Conservation (phyloP, 306 rosid genomes). For the Oxytropis ochrocephala region DNA sequence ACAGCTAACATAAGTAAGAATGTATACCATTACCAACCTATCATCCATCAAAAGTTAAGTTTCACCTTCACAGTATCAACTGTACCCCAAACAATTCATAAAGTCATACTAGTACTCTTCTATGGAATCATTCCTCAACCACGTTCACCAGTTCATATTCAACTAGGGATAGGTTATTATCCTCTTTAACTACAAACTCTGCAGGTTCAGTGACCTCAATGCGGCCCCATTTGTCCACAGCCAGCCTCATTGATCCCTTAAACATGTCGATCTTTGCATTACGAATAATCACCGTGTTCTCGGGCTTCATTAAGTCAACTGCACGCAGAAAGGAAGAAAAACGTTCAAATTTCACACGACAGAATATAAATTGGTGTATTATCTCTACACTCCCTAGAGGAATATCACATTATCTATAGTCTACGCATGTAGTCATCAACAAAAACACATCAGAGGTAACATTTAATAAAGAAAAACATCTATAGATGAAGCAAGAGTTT, state of each 20-base stretch:
- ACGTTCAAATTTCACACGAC: background rate
- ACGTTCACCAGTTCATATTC: constrained; percentile 47
- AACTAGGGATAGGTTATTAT: constrained; percentile 38
- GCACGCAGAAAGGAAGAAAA: background rate
- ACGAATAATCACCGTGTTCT: constrained; percentile 37
- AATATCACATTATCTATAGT: background rate
- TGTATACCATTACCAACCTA: constrained; percentile 28
- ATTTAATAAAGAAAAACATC: background rate
- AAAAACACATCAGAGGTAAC: background rate
- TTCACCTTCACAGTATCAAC: background rate
- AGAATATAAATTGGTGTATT: background rate
- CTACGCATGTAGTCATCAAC: background rate
- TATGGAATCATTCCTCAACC: constrained; percentile 26
- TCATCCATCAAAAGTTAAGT: constrained; percentile 20
- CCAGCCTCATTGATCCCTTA: constrained; percentile 44
- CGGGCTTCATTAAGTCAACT: constrained; percentile 45
- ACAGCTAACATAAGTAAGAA: constrained; percentile 14
- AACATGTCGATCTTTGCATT: constrained; percentile 50
- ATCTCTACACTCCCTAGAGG: background rate
- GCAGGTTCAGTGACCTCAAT: constrained; percentile 40
- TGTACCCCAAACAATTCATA: background rate
- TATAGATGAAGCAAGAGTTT: background rate
- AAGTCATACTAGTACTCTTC: constrained; percentile 8
- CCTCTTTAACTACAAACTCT: constrained; percentile 37
- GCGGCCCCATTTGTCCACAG: constrained; percentile 48